Evolutionary conservation across 129 eudicot species (phyloP).

Genomic region (Centrapalus pauciflorus): DNA sequence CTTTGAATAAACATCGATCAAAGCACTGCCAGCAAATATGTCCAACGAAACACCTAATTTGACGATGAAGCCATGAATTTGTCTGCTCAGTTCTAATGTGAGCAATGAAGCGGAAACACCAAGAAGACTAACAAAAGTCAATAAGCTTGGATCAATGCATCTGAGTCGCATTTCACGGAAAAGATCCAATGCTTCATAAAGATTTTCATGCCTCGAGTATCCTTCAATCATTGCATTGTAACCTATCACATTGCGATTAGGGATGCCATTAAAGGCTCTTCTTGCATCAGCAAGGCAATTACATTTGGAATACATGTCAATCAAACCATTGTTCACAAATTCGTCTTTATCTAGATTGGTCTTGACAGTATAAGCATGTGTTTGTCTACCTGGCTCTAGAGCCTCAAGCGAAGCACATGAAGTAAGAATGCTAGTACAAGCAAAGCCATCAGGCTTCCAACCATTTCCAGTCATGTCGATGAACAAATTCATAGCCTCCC

Average conservation of each 20-base stretch:
- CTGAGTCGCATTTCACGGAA: conserved; percentile 54
- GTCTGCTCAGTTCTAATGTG: conserved; percentile 42
- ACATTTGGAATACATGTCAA: conserved; percentile 74
- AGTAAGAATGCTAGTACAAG: conserved; percentile 58
- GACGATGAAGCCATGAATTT: conserved; percentile 48
- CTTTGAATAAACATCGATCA: conserved; percentile 65
- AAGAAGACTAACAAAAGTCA: conserved; percentile 71
- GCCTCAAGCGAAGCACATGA: conserved; percentile 67
- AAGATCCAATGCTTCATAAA: conserved; percentile 52
- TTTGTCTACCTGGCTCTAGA: conserved; percentile 49
- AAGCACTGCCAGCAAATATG: conserved; percentile 46
- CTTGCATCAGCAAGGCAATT: conserved; percentile 48
- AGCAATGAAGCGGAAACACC: conserved; percentile 51
- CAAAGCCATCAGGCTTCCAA: conserved; percentile 58
- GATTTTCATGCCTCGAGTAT: conserved; percentile 42
- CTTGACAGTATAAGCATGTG: conserved; percentile 52
- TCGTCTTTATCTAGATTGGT: conserved; percentile 45
- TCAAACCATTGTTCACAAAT: conserved; percentile 54
- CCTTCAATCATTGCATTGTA: conserved; percentile 78
- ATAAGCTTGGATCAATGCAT: conserved; percentile 38
- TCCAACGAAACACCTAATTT: conserved; percentile 39
- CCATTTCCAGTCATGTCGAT: conserved; percentile 49
- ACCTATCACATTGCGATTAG: conserved; percentile 33
- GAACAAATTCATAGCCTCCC: conserved; percentile 47
- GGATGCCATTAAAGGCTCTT: conserved; percentile 32